Evolutionary conservation across 139 green algal genomes (phyloP).

Genomic region (Coelastrella sp.): DNA sequence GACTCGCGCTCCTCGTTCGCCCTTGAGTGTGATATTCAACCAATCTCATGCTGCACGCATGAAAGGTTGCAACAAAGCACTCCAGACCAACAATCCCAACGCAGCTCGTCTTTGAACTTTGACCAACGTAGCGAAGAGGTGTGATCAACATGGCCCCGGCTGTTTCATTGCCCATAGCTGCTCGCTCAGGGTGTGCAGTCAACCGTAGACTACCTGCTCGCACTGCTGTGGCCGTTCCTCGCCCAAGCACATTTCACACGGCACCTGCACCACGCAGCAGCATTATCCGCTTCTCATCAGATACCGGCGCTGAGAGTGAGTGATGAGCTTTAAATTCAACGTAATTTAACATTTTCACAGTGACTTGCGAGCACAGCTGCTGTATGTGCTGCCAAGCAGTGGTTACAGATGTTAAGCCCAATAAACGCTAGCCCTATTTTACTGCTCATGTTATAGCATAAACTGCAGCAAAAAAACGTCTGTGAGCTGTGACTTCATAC

Average conservation of each 20-base stretch:
- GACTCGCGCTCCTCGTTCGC: background rate
- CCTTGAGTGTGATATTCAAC: too few species aligned
- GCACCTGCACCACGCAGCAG: background rate
- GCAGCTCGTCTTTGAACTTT: background rate
- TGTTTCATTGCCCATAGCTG: background rate
- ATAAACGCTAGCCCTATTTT: too few species aligned
- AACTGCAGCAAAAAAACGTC: too few species aligned
- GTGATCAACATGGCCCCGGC: background rate
- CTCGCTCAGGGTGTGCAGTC: background rate
- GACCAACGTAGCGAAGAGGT: background rate
- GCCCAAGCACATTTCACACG: background rate
- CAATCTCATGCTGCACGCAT: too few species aligned
- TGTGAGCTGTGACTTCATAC: too few species aligned
- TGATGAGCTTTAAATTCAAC: too few species aligned
- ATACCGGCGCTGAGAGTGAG: conserved; percentile 4
- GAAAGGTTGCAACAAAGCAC: background rate
- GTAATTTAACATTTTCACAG: too few species aligned
- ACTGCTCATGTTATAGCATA: too few species aligned
- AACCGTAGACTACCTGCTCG: background rate
- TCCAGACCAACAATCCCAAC: background rate
- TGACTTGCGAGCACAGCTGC: too few species aligned
- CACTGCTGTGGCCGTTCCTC: background rate
- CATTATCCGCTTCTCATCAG: background rate
- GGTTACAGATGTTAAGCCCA: too few species aligned
- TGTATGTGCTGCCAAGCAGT: too few species aligned